Evolutionary conservation across 73 alveolate species (phyloP), one percentile per base, ranked within the genome.

Genomic region (Urostyla sp.): DNA sequence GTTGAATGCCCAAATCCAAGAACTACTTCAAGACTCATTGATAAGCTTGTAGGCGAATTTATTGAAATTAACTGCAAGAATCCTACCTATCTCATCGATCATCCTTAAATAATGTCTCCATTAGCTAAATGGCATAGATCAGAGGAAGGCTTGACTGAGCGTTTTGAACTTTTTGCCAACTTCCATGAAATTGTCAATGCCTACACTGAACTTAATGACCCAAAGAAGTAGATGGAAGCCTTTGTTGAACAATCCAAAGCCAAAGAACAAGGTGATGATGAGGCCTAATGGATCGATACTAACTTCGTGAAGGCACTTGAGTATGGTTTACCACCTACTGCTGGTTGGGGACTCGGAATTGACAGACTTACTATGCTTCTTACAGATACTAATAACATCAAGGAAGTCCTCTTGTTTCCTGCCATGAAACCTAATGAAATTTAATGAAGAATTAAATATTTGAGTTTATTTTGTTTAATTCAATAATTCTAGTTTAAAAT

Each of bases 51-150:
- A 49, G 99, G 99, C 45, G 98, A 94, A 75, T 96, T 88, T 93
- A 88, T 98, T 59, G 99, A 98, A 91, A 98, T 92, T 69, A 87
- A 94, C 63, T 94, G 97, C 87, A 84, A 73, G 72, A 90, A 90
- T 63, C 99, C 99, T 0, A 95, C 99, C 38, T 97, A 95, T 92
- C 88, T 98, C 58, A 97, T 92, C 43, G 99, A 98, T 52, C 99
- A 97, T 61, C 99, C 99, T 13, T 95, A 95, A 87, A 74, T 97
- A 36, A 98, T 98, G 99, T 78, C 97, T 69, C 99, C 99, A 16
- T 94, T 98, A 66, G 98, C 99, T 50, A 98, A 98, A 88, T 97
- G 94, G 90, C 99, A 98, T 87, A 89, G 99, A 90, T 23, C 75
- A 6, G 86, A 80, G 45, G 92, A 95, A 40, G 91, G 94, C 27